Evolutionary conservation across 1,139 yeast genomes (phyloP).

Genomic region (Zygosaccharomyces pseudobailii): DNA sequence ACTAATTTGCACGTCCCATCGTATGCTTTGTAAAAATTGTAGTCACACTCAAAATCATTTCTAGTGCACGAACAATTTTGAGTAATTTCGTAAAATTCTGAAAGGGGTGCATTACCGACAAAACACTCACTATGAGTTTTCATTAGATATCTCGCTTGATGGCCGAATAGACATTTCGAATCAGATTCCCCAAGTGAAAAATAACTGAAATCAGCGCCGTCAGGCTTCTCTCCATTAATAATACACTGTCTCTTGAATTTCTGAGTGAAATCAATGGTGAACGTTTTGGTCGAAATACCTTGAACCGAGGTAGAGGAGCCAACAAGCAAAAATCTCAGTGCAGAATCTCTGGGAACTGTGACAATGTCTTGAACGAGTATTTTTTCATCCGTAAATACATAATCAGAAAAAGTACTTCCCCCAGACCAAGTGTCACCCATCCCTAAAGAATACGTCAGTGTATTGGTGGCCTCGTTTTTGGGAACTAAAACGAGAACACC

Average conservation of each 20-base stretch:
- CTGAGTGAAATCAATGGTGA: slow-evolving; percentile 65
- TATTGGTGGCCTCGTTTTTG: slow-evolving; percentile 52
- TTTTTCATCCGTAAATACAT: slow-evolving; percentile 53
- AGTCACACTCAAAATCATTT: slow-evolving; percentile 91
- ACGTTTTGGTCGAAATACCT: slow-evolving; percentile 42
- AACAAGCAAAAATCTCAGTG: slow-evolving; percentile 64
- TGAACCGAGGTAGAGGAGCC: slow-evolving; percentile 36
- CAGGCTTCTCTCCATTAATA: slow-evolving; percentile 55
- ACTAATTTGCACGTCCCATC: slow-evolving; percentile 89
- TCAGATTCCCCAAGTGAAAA: slow-evolving; percentile 77
- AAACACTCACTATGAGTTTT: slow-evolving; percentile 71
- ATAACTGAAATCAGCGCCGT: slow-evolving; percentile 69
- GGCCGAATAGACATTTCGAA: slow-evolving; percentile 81
- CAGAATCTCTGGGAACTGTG: slow-evolving; percentile 87
- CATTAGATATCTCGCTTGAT: slow-evolving; percentile 70
- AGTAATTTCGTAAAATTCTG: slow-evolving; percentile 53
- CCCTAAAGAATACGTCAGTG: slow-evolving; percentile 63
- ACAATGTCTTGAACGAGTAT: slow-evolving; percentile 67
- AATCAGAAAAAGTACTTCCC: slow-evolving; percentile 72
- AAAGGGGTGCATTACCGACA: slow-evolving; percentile 67
- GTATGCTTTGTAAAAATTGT: slow-evolving; percentile 60
- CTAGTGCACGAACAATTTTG: slow-evolving; percentile 81
- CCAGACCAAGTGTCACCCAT: slow-evolving; percentile 71
- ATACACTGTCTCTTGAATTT: slow-evolving; percentile 65
- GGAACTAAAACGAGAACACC: slow-evolving; percentile 71